A percentile compares a stretch with the other conserved stretches of the same genome.
These are phyloP conservation scores for Neofusicoccum sp. DNA, from an alignment of 2,329 filamentous ascomycete species.

Conservation along the genomic window DNA sequence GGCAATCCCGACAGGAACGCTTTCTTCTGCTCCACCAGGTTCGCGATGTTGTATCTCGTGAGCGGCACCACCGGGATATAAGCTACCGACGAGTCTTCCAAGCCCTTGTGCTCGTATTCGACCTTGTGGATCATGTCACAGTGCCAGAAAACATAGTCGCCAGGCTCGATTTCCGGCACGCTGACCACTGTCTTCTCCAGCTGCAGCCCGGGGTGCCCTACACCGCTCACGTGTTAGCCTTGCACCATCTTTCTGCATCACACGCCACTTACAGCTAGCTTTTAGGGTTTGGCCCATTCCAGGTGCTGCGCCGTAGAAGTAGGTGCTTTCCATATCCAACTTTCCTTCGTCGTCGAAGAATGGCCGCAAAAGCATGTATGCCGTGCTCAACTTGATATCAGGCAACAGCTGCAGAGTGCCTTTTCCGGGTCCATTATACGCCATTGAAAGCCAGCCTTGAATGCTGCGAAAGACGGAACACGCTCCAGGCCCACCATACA, in stretches of 20 bases:
- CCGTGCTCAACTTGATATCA: constrained; percentile 23
- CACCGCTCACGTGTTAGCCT: constrained; percentile 40
- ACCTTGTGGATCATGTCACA: constrained; percentile 28
- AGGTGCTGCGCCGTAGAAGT: constrained; percentile 20
- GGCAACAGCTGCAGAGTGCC: constrained; percentile 23
- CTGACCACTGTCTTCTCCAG: constrained; percentile 23
- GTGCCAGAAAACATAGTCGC: constrained; percentile 29
- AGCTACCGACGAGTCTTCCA: constrained; percentile 24
- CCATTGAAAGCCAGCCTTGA: not conserved
- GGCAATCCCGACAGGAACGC: constrained; percentile 19
- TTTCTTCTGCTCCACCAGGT: constrained; percentile 19
- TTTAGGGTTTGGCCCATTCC: constrained; percentile 26
- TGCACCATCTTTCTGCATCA: constrained; percentile 46
- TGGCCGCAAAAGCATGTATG: constrained; percentile 25
- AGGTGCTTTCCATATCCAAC: not conserved
- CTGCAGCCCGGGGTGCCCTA: constrained; percentile 26
- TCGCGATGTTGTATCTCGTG: constrained; percentile 24
- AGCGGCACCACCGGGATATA: constrained; percentile 26
- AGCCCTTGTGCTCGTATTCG: constrained; percentile 24
- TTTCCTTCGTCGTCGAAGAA: constrained; percentile 24
- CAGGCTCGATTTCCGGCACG: constrained; percentile 24
- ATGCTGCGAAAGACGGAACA: not conserved
- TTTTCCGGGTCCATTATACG: not conserved
- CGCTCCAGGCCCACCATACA: not conserved
- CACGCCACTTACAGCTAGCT: constrained; percentile 5